A percentile compares a stretch with the other conserved stretches of the same genome.
Conservation (phyloP, 2,329 filamentous ascomycete genomes). For the Hortaea werneckii region DNA sequence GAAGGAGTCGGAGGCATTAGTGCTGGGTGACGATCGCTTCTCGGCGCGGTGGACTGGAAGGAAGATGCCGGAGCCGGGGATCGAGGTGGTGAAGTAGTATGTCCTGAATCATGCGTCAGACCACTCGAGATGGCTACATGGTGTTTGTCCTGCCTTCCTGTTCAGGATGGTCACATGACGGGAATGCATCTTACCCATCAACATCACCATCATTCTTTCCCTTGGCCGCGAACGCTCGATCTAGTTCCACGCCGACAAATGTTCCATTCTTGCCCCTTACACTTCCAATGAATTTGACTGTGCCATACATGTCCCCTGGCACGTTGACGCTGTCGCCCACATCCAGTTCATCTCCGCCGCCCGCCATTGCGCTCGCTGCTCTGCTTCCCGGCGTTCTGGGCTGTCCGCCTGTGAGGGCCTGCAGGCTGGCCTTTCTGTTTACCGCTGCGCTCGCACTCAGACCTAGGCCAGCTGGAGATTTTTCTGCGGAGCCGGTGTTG, state of each 20-base stretch:
- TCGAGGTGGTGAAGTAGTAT: conserved; percentile 69
- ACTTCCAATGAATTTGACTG: conserved; percentile 75
- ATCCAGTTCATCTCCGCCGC: conserved; percentile 41
- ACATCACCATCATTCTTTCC: conserved; percentile 97
- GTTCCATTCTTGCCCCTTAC: conserved; percentile 83
- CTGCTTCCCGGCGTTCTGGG: conserved; percentile 35
- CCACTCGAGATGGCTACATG: neutral
- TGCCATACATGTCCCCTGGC: conserved; percentile 83
- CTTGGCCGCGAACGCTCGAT: conserved; percentile 64
- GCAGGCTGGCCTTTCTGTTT: conserved; percentile 61
- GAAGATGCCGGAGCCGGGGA: conserved; percentile 83
- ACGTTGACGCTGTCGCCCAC: conserved; percentile 84
- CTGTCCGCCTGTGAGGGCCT: conserved; percentile 48
- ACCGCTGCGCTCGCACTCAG: conserved; percentile 38
- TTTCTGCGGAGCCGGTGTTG: conserved; percentile 24
- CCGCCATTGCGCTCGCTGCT: conserved; percentile 33
- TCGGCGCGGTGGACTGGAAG: conserved; percentile 73
- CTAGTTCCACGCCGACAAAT: conserved; percentile 87
- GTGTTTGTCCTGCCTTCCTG: neutral
- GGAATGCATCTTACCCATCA: conserved; percentile 56
- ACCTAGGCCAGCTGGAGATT: conserved; percentile 29
- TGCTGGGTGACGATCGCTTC: conserved; percentile 49
- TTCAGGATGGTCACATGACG: neutral
- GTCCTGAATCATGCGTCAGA: conserved; percentile 29
- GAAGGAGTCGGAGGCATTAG: conserved; percentile 43